Evolutionary conservation across 208 protist genomes (phyloP), one percentile per base, ranked within the genome.

Genomic region (Trypanosoma lewisi): DNA sequence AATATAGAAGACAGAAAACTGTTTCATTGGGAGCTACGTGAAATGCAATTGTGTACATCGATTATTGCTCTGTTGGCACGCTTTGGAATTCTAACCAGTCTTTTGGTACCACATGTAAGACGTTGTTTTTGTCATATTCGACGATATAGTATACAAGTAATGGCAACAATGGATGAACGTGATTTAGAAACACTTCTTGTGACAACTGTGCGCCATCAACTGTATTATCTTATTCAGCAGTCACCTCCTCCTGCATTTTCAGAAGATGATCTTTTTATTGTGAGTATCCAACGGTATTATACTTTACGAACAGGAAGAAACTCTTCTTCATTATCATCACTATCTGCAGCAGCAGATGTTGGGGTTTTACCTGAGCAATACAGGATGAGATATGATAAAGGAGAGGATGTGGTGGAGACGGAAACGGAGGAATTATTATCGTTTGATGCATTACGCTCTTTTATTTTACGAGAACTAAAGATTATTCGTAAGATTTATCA

Each of bases 11-110:
- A 75, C 34, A n/a, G 30, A 34, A 47, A 58, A 23, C 59, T 75
- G 4, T 79, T 80, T 39, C 42, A 75, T 19, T 92, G 85, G 85
- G 82, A 88, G 42, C 47, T 87, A 17, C 65, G 74, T 52, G 85
- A 92, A 44, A 76, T 78, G 56, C 69, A 84, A 11, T 50, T 76
- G 33, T 81, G 75, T 55, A 81, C 73, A 3, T 64, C 69, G 0
- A 63, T 92, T 12, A 64, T 75, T 5, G 71, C 71, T 1, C 51
- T 73, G 2, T 49, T 88, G 33, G 63, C 75, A 27, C 60, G 73
- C 23, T 65, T 86, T 28, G 76, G 70, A n/a, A 42, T 73, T 19
- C 51, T 65, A 0, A 54, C 77, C 0, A 31, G 76, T 4, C 21
- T 28, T 0, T 53, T 92, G 12, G 58, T 76, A n/a, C 77, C 78